Conservation (phyloP, 768 basidiomycete genomes). For the Mycena leptocephala region DNA sequence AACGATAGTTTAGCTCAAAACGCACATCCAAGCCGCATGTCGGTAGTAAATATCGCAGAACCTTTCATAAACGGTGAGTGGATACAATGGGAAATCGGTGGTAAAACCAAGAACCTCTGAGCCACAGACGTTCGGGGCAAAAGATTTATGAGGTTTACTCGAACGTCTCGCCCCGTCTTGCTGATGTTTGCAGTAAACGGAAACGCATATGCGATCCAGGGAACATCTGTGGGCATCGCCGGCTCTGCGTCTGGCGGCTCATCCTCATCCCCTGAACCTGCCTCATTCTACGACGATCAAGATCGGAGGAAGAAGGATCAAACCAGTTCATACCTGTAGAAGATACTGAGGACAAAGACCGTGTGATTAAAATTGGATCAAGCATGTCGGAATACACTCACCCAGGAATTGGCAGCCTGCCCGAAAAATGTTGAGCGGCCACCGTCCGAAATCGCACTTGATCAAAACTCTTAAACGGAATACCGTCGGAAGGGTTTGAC, state of each 20-base stretch:
- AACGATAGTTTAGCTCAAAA: constrained; percentile 31
- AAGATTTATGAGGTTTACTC: constrained; percentile 60
- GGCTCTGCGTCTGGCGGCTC: constrained; percentile 53
- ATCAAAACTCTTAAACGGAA: constrained; percentile 21
- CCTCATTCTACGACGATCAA: constrained; percentile 66
- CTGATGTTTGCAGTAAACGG: constrained; percentile 66
- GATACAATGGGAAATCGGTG: neutral
- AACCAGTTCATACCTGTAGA: constrained; percentile 64
- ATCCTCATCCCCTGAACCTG: constrained; percentile 70
- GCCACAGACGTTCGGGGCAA: constrained; percentile 62
- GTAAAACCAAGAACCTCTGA: constrained; percentile 11
- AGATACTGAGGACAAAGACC: constrained; percentile 63
- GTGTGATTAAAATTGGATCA: neutral
- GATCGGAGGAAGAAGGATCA: neutral
- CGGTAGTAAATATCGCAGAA: constrained; percentile 72
- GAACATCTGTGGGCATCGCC: constrained; percentile 65
- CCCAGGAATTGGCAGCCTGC: constrained; percentile 79
- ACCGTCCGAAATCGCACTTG: constrained; percentile 73
- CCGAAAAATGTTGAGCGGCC: constrained; percentile 80
- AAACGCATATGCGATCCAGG: constrained; percentile 75
- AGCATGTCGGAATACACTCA: constrained; percentile 49
- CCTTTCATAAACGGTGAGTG: constrained; percentile 14
- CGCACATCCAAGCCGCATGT: constrained; percentile 83
- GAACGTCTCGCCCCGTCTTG: constrained; percentile 61
- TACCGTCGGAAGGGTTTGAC: constrained; percentile 15